phyloP scores from a whole-genome alignment of 2,329 filamentous ascomycete genomes.

The Corynespora cassiicola region DNA sequence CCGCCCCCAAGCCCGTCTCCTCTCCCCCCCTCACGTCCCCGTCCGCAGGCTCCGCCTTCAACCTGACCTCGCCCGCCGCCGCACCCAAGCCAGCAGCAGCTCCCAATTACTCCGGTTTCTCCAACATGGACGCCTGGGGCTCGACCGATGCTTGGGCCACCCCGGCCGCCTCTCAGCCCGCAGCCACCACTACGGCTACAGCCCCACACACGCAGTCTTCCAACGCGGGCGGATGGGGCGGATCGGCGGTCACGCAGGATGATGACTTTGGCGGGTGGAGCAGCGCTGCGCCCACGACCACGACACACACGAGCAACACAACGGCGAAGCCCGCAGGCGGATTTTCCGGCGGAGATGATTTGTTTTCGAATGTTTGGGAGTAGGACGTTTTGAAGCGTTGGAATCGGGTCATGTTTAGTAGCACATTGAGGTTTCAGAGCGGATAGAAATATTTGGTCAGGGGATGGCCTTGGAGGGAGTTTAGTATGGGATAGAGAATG shows the following conservation, averaged over 20 bases:
- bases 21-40: conserved; percentile 41
- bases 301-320: conserved; percentile 22
- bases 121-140: conserved; percentile 80
- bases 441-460: too few relatives aligned
- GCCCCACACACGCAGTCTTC: conserved; percentile 50
- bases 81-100: conserved; percentile 40
- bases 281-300: conserved; percentile 67
- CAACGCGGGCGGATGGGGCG: conserved; percentile 65
- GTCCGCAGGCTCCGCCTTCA: conserved; percentile 72
- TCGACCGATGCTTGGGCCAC: conserved; percentile 81
- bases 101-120: conserved; percentile 50
- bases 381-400: too few relatives aligned
- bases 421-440: too few relatives aligned
- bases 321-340: conserved; percentile 59
- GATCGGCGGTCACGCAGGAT: conserved; percentile 72
- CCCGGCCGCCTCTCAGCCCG: conserved; percentile 63
- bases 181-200: conserved; percentile 45
- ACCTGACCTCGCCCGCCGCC: conserved; percentile 32
- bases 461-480: too few relatives aligned
- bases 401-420: too few relatives aligned
- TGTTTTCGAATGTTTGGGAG: conserved; percentile 97
- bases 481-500: not conserved
- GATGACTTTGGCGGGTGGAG: conserved; percentile 98
- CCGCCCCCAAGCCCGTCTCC: conserved; percentile 29
- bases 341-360: conserved; percentile 71